Percentiles rank a stretch among this genome's conserved stretches.
Conservation (phyloP, 768 basidiomycete genomes). For the Astraeus odoratus region DNA sequence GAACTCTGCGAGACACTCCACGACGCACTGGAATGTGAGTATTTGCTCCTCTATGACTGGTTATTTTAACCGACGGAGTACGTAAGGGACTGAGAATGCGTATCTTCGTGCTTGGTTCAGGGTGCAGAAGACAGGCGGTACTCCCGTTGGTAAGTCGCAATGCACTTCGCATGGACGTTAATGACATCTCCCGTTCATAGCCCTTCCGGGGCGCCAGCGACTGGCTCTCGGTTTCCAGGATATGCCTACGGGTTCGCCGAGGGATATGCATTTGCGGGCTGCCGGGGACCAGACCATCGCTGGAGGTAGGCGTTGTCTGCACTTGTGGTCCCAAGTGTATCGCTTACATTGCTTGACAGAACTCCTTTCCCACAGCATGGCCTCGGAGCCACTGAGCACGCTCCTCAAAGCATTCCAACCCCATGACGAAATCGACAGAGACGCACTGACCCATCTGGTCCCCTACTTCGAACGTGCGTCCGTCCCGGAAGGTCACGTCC, state of each 20-base stretch:
- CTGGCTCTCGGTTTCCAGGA: slow-evolving; percentile 40
- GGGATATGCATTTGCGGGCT: slow-evolving; percentile 58
- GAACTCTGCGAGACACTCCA: slow-evolving; percentile 78
- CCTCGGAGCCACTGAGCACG: slow-evolving; percentile 63
- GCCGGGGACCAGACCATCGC: slow-evolving; percentile 70
- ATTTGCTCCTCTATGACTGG: slow-evolving; percentile 1
- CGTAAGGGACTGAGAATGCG: slow-evolving; percentile 89
- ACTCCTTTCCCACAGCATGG: slow-evolving; percentile 25
- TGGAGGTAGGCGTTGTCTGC: slow-evolving; percentile 33
- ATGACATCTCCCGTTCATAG: slow-evolving; percentile 20
- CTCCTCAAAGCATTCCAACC: slow-evolving; percentile 77
- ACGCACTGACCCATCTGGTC: slow-evolving; percentile 55
- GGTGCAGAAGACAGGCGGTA: slow-evolving; percentile 51
- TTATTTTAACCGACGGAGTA: slow-evolving; percentile 2
- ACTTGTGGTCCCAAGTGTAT: neutral
- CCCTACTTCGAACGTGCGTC: slow-evolving; percentile 65
- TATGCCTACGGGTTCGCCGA: slow-evolving; percentile 50
- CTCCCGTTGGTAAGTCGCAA: slow-evolving; percentile 35
- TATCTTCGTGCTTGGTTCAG: slow-evolving; percentile 79
- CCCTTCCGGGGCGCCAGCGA: slow-evolving; percentile 53
- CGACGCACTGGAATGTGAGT: slow-evolving; percentile 89
- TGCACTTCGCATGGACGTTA: neutral
- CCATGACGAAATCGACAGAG: slow-evolving; percentile 49
- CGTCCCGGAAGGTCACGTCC: slow-evolving; percentile 47
- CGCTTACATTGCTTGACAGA: slow-evolving; percentile 10